Percentiles rank a stretch among this genome's conserved stretches.
These are phyloP conservation scores for Paraphaeosphaeria minitans DNA, from an alignment of 2,329 filamentous ascomycete species.

Conservation along the genomic window DNA sequence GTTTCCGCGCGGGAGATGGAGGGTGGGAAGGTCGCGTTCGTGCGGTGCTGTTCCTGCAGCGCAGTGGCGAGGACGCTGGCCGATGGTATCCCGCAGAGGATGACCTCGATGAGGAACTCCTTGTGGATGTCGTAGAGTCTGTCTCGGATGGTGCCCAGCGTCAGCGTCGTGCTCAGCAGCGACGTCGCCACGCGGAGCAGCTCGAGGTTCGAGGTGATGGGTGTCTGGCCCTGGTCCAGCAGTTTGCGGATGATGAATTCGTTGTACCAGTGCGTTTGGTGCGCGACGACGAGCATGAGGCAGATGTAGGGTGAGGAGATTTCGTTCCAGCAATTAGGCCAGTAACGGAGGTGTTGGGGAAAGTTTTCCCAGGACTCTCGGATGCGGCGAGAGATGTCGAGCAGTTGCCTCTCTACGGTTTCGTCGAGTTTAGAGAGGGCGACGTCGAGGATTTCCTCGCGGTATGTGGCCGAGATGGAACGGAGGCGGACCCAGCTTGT, in stretches of 20 bases:
- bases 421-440: slow-evolving; percentile 29
- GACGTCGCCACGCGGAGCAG: slow-evolving; percentile 35
- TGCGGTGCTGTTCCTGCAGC: slow-evolving; percentile 35
- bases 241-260: slow-evolving; percentile 45
- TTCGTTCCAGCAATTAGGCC: slow-evolving; percentile 37
- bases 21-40: slow-evolving; percentile 34
- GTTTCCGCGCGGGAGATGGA: slow-evolving; percentile 42
- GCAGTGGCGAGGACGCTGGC: slow-evolving; percentile 37
- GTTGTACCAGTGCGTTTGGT: slow-evolving; percentile 42
- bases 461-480: slow-evolving; percentile 30
- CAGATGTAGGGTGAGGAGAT: slow-evolving; percentile 29
- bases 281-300: slow-evolving; percentile 43
- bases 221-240: slow-evolving; percentile 29
- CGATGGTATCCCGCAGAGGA: slow-evolving; percentile 38
- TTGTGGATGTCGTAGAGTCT: slow-evolving; percentile 39
- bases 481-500: slow-evolving; percentile 20
- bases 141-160: slow-evolving; percentile 36
- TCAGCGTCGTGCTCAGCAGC: slow-evolving; percentile 34
- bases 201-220: slow-evolving; percentile 29
- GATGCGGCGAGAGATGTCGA: slow-evolving; percentile 38
- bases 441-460: slow-evolving; percentile 43
- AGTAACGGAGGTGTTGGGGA: slow-evolving; percentile 37
- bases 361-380: slow-evolving; percentile 33
- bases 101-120: slow-evolving; percentile 35
- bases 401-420: slow-evolving; percentile 25